A percentile compares a stretch with the other conserved stretches of the same genome.
Evolutionary conservation across 2,329 filamentous ascomycete species (phyloP).

Genomic region (Diaporthe australafricana): DNA sequence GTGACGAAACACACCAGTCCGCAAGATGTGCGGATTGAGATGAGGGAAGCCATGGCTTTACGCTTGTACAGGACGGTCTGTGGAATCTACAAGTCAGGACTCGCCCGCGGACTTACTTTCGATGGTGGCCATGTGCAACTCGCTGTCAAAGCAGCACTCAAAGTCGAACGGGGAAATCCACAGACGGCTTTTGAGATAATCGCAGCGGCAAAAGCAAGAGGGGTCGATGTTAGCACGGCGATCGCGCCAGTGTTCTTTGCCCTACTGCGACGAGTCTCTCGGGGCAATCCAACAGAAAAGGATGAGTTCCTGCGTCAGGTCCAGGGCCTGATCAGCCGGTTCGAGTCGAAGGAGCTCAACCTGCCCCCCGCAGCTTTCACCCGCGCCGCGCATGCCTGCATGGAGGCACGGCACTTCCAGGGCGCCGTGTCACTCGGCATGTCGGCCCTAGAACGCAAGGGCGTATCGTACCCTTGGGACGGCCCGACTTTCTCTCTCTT

Average conservation of each 20-base stretch:
- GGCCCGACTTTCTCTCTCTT: constrained; percentile 48
- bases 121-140: constrained; percentile 58
- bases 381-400: constrained; percentile 45
- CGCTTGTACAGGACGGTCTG: constrained; percentile 27
- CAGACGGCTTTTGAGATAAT: constrained; percentile 54
- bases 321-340: constrained; percentile 39
- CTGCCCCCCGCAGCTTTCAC: constrained; percentile 44
- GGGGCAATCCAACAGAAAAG: constrained; percentile 34
- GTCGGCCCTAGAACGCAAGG: constrained; percentile 41
- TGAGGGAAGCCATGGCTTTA: constrained; percentile 31
- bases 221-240: constrained; percentile 55
- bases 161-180: constrained; percentile 42
- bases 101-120: constrained; percentile 49
- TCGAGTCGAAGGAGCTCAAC: constrained; percentile 40
- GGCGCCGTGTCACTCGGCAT: constrained; percentile 45
- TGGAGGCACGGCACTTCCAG: constrained; percentile 42
- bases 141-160: constrained; percentile 58
- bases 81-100: constrained; percentile 52
- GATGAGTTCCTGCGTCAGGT: constrained; percentile 41
- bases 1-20: not conserved
- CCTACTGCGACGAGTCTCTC: constrained; percentile 49
- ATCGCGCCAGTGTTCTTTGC: constrained; percentile 53
- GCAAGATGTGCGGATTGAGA: constrained; percentile 31
- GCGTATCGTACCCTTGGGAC: constrained; percentile 42
- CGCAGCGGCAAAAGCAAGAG: constrained; percentile 50